Conservation (phyloP, 116 monocot species). For the Papilionanthe hybrid region DNA sequence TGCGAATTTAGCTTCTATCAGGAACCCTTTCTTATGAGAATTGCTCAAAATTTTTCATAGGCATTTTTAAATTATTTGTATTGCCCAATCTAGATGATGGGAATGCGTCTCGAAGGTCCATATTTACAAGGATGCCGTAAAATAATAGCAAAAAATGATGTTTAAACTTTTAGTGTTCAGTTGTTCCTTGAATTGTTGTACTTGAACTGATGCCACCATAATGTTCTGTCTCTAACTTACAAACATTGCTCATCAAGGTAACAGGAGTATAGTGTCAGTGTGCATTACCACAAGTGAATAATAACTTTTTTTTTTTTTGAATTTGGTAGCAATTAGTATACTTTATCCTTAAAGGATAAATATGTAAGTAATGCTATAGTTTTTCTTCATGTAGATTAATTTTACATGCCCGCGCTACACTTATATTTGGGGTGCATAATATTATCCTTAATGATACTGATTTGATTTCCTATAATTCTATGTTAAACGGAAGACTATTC, state of each 20-base stretch:
- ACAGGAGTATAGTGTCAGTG: not conserved
- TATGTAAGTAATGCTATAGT: not conserved
- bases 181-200: not conserved
- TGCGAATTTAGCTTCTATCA: not conserved
- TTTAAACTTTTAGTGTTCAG: not conserved
- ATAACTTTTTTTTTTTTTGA: not conserved
- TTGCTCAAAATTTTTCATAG: not conserved
- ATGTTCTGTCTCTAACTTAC: not conserved
- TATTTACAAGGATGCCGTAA: not conserved
- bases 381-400: not conserved
- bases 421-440: not conserved
- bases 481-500: not conserved
- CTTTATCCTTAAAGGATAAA: constrained; percentile 4
- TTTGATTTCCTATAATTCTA: not conserved
- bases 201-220: not conserved
- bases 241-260: not conserved
- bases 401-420: not conserved
- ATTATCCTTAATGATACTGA: not conserved
- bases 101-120: not conserved
- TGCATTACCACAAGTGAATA: not conserved
- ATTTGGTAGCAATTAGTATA: not conserved
- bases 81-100: not conserved
- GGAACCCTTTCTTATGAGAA: not conserved
- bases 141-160: not conserved
- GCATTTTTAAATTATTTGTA: not conserved